These are phyloP conservation scores for Trichoderma gamsii DNA, from an alignment of 495 filamentous ascomycete genomes.

Conservation along the genomic window DNA sequence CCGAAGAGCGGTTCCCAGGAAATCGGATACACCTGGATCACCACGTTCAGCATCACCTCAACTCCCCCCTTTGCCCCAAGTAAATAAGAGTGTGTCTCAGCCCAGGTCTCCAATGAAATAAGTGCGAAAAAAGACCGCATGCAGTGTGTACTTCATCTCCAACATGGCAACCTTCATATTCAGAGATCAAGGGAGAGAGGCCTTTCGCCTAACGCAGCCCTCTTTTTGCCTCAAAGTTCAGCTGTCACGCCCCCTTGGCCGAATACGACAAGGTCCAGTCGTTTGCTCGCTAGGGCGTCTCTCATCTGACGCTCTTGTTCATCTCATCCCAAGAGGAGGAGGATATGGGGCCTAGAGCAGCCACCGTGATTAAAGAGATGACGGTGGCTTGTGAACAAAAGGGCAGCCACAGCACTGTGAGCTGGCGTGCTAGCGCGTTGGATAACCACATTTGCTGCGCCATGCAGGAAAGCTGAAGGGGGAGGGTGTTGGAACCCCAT, in stretches of 20 bases:
- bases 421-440: background rate
- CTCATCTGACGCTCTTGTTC: background rate
- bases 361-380: background rate
- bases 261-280: background rate
- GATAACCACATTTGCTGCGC: background rate
- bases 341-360: background rate
- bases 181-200: no score
- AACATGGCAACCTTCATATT: no score
- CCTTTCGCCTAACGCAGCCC: background rate
- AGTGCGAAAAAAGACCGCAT: background rate
- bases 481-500: background rate
- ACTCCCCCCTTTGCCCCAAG: background rate
- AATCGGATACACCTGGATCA: no score
- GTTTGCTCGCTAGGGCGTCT: background rate
- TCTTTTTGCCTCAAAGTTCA: constrained; percentile 17
- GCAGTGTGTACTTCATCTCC: background rate
- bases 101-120: background rate
- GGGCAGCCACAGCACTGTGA: constrained; percentile 1
- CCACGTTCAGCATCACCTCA: no score
- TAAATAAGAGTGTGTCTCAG: background rate
- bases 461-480: constrained; percentile 13
- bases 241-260: constrained; percentile 4
- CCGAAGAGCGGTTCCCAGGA: no score
- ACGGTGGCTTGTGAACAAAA: constrained; percentile 5
- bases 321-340: background rate